These are phyloP conservation scores for Fusarium guadeloupense DNA, from an alignment of 2,329 filamentous ascomycete species.

Conservation along the genomic window DNA sequence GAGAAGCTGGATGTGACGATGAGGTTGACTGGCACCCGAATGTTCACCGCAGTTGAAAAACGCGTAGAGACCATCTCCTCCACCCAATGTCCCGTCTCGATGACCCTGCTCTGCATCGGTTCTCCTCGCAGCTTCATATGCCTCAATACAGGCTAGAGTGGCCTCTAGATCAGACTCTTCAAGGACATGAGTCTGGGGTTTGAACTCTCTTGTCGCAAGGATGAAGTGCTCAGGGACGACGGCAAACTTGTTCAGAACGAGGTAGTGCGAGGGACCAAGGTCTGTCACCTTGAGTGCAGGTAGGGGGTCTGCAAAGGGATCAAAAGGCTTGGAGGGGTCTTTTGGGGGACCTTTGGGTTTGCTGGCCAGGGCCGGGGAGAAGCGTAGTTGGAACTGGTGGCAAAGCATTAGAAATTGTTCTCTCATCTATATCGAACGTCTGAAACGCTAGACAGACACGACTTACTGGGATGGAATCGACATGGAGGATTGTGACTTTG, in stretches of 20 bases:
- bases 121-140: slow-evolving; percentile 54
- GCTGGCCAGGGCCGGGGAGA: slow-evolving; percentile 72
- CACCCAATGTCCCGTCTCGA: slow-evolving; percentile 1
- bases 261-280: slow-evolving; percentile 64
- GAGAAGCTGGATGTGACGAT: slow-evolving; percentile 77
- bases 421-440: not conserved
- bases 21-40: slow-evolving; percentile 76
- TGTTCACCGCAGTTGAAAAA: slow-evolving; percentile 77
- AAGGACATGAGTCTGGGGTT: slow-evolving; percentile 71
- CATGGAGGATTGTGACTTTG: slow-evolving; percentile 58
- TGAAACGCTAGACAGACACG: not conserved
- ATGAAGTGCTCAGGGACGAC: slow-evolving; percentile 77
- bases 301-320: slow-evolving; percentile 72
- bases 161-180: slow-evolving; percentile 68
- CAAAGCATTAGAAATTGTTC: not conserved
- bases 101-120: not conserved
- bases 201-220: slow-evolving; percentile 70
- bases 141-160: slow-evolving; percentile 68
- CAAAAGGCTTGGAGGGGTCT: slow-evolving; percentile 52
- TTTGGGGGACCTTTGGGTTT: slow-evolving; percentile 64
- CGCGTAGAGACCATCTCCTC: slow-evolving; percentile 60
- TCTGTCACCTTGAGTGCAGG: slow-evolving; percentile 61
- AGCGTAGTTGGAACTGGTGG: slow-evolving; percentile 75
- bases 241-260: slow-evolving; percentile 81
- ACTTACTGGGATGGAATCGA: slow-evolving; percentile 56